phyloP scores from a whole-genome alignment of 2,329 filamentous ascomycete genomes.

The Fusarium siculi region DNA sequence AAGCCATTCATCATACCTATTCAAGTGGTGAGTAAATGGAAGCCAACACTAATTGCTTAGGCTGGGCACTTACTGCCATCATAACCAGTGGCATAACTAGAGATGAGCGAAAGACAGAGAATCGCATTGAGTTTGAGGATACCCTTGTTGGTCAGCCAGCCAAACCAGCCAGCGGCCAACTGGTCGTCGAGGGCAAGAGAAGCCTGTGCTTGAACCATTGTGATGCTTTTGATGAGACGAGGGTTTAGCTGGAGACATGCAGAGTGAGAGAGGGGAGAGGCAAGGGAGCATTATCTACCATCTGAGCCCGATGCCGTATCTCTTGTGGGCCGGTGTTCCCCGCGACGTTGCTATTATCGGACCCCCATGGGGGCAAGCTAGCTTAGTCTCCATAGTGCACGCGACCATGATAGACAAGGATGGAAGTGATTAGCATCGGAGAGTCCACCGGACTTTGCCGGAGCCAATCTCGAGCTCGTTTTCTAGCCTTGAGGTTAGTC shows the following conservation, averaged over 20 bases:
- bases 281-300: constrained; percentile 20
- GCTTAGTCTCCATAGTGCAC: constrained; percentile 11
- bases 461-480: background rate
- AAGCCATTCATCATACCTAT: constrained; percentile 22
- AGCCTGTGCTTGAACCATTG: constrained; percentile 21
- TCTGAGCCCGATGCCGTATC: background rate
- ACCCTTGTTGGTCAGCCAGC: constrained; percentile 13
- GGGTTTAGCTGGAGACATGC: background rate
- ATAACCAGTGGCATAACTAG: constrained; percentile 14
- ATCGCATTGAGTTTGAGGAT: constrained; percentile 20
- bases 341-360: constrained; percentile 10
- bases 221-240: background rate
- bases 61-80: background rate
- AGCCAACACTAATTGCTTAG: rapidly evolving
- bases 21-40: background rate
- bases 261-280: constrained; percentile 3
- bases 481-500: background rate
- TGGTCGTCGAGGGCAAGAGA: constrained; percentile 18
- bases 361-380: constrained; percentile 14
- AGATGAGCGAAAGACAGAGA: constrained; percentile 17
- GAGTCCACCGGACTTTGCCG: constrained; percentile 36
- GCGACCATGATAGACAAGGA: constrained; percentile 6
- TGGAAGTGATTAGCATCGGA: constrained; percentile 43
- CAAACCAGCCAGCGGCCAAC: constrained; percentile 17
- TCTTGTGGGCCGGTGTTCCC: constrained; percentile 19